Evolutionary conservation across 2,329 filamentous ascomycete genomes (phyloP), one percentile per base, ranked within the genome.

Genomic region (Lizonia empirigonia): DNA sequence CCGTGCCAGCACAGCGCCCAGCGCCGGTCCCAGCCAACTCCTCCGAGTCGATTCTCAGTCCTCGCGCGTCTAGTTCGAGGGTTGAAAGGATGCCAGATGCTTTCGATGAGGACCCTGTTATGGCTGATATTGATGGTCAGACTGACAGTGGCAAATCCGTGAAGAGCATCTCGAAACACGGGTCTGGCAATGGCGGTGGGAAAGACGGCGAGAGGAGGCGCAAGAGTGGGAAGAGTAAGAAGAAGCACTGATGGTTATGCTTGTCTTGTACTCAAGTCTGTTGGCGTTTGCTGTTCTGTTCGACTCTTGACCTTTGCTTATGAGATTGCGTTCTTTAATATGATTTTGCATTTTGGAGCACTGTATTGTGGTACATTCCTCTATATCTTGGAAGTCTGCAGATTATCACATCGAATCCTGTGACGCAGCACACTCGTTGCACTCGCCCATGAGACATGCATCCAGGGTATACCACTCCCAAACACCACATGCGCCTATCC

Each of bases 141-240:
- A 52, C 55, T 20, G 58, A 60, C 26, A 50, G 50, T n/a, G 40
- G 30, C 7, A 69, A 62, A 51, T 30, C 54, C 27, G 35, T 33
- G 10, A 70, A 61, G 48, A 20, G 45, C 19, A 44, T 44, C 16
- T 33, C 22, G 8, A 63, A 65, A 33, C 44, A 47, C 20, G 53
- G 26, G 13, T 56, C 55, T 35, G 50, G 39, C 24, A 53, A 53
- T 56, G 53, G 58, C 13, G 58, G 58, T 33, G 52, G 54, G 5
- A 67, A 58, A 35, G 65, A 64, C 35, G 60, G 52, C n/a, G 67
- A 69, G 42, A 55, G 59, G 44, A 64, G 52, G 47, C 59, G 63
- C 30, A 66, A 62, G 50, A 53, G 60, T 40, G 62, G 63, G 38
- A 63, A 63, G 44, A 67, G 33, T 3, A 53, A 15, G 38, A 53